Conservation (phyloP, 176 grass and related monocot species). For the Ensete glaucum region DNA sequence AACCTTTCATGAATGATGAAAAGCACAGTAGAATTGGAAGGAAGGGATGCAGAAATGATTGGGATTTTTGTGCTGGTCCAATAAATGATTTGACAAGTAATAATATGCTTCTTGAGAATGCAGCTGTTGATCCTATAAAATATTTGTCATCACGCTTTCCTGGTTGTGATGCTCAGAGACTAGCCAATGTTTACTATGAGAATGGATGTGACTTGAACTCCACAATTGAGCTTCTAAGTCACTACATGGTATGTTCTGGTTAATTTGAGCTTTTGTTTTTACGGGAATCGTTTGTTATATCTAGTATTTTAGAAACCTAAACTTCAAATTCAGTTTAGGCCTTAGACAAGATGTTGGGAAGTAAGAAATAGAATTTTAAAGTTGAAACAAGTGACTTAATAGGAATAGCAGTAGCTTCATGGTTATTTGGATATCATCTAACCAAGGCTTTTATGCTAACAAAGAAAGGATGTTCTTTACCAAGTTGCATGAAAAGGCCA, state of each 20-base stretch:
- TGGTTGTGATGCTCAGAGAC: slow-evolving; percentile 43
- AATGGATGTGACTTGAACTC: slow-evolving; percentile 53
- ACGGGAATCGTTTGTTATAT: slow-evolving; percentile 1
- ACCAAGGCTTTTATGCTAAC: neutral
- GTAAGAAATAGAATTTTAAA: too few species aligned
- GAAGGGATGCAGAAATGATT: slow-evolving; percentile 44
- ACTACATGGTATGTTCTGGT: slow-evolving; percentile 51
- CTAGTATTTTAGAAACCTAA: slow-evolving; percentile 14
- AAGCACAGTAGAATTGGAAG: slow-evolving; percentile 53
- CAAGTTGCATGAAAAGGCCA: neutral
- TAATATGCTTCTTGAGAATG: slow-evolving; percentile 29
- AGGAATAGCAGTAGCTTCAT: neutral
- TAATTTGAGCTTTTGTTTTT: slow-evolving; percentile 10
- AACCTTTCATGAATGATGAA: slow-evolving; percentile 40
- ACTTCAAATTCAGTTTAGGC: neutral
- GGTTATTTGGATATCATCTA: too few species aligned
- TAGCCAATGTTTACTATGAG: slow-evolving; percentile 49
- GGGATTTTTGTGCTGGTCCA: slow-evolving; percentile 47
- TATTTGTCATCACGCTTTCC: slow-evolving; percentile 39
- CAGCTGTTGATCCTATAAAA: slow-evolving; percentile 31
- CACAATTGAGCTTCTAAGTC: slow-evolving; percentile 53
- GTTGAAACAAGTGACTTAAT: neutral
- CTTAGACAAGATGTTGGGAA: too few species aligned
- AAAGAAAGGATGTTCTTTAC: neutral
- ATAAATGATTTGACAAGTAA: slow-evolving; percentile 24